Base-by-base conservation (phyloP, 2,329 filamentous ascomycete species). In the Arachnopeziza araneosa region DNA sequence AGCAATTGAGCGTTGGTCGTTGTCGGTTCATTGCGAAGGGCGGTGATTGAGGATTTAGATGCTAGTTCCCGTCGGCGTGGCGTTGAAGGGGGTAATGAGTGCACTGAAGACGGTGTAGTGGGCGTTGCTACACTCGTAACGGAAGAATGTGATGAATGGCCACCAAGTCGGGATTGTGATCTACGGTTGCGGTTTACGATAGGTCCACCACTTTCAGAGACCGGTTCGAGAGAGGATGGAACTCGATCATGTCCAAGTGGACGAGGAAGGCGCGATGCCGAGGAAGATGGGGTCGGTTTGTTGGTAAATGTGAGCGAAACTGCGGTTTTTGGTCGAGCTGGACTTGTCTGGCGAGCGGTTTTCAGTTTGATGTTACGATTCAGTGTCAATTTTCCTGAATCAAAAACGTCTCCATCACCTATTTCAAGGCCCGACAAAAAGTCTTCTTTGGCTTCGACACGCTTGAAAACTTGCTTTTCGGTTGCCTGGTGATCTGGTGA, bases 311-410 rank as follows among this genome's bases (percentile, higher is more conserved):
- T 97, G 63, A 98, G 80, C 14, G 93, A 93, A 26, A 95, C 89
- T 12, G 91, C 87, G 21, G 90, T 85, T 71, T 87, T 88, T 22
- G 84, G 84, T 63, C 90, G 83, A 23, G 83, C 82, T 53, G 91
- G 89, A 66, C 91, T 93, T 17, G 82, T 77, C 22, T 86, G 81
- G 57, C 85, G 81, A 63, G 84, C 78, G 65, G 87, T 83, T 75
- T 96, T 96, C 69, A 96, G 82, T 72, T 93, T 93, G 66, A 99
- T 84, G 72, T 99, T 97, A 64, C 90, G 91, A 73, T 98, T 95
- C 21, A 96, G 79, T 0, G 89, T 93, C 51, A 91, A 80, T 74
- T 93, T 96, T 60, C 82, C 85, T 1, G 88, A 84, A 69, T 91
- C 86, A 69, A 98, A 91, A 19, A 91, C 82, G 65, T 93, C 89